A percentile compares a stretch with the other conserved stretches of the same genome.
phyloP scores from a whole-genome alignment of 2,329 filamentous ascomycete species.

The Colletotrichum camelliae region DNA sequence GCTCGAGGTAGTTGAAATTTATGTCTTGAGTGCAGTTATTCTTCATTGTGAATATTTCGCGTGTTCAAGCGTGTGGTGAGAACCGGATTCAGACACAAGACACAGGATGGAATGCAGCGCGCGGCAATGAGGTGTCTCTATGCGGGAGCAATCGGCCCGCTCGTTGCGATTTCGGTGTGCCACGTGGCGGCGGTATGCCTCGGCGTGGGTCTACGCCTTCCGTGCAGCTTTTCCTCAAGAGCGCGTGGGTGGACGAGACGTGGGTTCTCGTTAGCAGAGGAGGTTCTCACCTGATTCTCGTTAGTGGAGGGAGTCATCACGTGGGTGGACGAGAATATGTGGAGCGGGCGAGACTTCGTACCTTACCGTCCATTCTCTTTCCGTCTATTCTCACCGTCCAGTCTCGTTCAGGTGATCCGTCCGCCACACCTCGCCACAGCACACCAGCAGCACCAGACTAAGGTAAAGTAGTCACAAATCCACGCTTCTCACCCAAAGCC shows the following conservation, averaged over 20 bases:
- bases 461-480: not conserved
- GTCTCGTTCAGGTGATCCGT: not conserved
- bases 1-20: too few relatives aligned
- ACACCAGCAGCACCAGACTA: too few relatives aligned
- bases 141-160: not conserved
- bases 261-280: not conserved
- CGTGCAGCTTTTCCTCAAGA: not conserved
- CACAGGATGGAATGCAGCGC: too few relatives aligned
- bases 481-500: not conserved
- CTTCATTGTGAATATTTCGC: not conserved
- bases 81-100: accelerated
- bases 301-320: not conserved
- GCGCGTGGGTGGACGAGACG: not conserved
- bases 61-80: not conserved
- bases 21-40: not conserved
- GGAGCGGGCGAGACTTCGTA: too few relatives aligned
- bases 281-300: too few relatives aligned
- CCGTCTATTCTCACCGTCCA: not conserved
- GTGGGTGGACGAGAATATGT: too few relatives aligned
- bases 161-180: not conserved
- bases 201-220: not conserved
- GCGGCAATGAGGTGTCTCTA: too few relatives aligned
- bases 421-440: too few relatives aligned
- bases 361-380: not conserved
- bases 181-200: not conserved